phyloP scores from a whole-genome alignment of 2,329 filamentous ascomycete genomes.

The Exophiala sideris region DNA sequence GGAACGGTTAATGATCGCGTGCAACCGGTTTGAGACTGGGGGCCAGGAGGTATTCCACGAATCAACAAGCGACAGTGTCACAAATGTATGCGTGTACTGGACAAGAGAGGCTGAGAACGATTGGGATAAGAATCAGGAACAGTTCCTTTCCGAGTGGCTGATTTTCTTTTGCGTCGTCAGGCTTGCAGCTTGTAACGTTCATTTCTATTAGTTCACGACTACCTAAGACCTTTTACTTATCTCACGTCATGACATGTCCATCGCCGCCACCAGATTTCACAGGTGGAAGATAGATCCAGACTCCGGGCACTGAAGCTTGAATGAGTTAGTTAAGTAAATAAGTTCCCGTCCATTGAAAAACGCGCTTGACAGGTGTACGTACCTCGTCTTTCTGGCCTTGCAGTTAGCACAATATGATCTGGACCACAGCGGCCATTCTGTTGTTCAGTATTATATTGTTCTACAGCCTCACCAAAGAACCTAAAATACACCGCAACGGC shows the following conservation, averaged over 20 bases:
- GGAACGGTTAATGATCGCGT: background rate
- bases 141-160: constrained; percentile 5
- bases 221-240: too few relatives aligned
- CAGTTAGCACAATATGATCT: constrained; percentile 12
- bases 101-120: background rate
- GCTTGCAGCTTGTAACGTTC: background rate
- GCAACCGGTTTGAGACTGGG: background rate
- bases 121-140: constrained; percentile 1
- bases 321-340: too few relatives aligned
- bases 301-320: too few relatives aligned
- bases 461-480: constrained; percentile 4
- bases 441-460: constrained; percentile 9
- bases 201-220: background rate
- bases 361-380: too few relatives aligned
- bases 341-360: too few relatives aligned
- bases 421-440: constrained; percentile 6
- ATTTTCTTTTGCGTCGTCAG: background rate
- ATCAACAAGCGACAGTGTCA: constrained; percentile 1
- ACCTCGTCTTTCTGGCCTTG: too few relatives aligned
- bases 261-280: background rate
- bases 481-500: constrained; percentile 19
- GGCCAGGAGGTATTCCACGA: background rate
- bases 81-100: background rate
- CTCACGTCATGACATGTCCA: too few relatives aligned
- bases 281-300: too few relatives aligned